A percentile compares a stretch with the other conserved stretches of the same genome.
These are phyloP conservation scores for Mucor velutinosus DNA, from an alignment of 371 early-diverging fungal genomes.

Conservation along the genomic window DNA sequence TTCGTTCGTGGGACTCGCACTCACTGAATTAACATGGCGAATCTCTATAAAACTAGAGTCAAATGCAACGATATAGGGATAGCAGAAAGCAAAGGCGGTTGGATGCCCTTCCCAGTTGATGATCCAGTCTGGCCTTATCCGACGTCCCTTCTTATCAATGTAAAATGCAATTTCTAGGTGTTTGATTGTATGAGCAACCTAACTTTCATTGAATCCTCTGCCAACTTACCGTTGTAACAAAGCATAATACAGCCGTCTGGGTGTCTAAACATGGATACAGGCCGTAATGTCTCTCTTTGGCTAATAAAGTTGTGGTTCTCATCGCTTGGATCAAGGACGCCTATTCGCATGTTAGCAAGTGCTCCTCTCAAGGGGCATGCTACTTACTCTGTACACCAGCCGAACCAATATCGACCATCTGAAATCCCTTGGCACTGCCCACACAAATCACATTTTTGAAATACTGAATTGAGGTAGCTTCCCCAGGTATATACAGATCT, in stretches of 20 bases:
- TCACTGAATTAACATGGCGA: conserved; percentile 73
- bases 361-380: no score
- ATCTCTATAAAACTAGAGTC: conserved; percentile 88
- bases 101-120: conserved; percentile 80
- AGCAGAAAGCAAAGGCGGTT: conserved; percentile 68
- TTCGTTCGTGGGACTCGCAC: neutral
- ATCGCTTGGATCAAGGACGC: conserved; percentile 52
- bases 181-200: neutral
- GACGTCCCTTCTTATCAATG: conserved; percentile 85
- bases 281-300: conserved; percentile 40
- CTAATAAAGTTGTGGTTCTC: conserved; percentile 33
- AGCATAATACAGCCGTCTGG: conserved; percentile 77
- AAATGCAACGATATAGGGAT: conserved; percentile 88
- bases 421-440: conserved; percentile 93
- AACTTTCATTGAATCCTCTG: no score
- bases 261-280: conserved; percentile 88
- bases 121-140: conserved; percentile 74
- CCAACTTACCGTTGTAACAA: conserved; percentile 75
- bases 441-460: conserved; percentile 87
- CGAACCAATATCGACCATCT: conserved; percentile 85
- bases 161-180: conserved; percentile 83
- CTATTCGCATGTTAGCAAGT: conserved; percentile 13
- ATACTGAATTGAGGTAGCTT: conserved; percentile 85
- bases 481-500: conserved; percentile 92
- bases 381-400: conserved; percentile 64